A percentile compares a stretch with the other conserved stretches of the same genome.
Conservation (phyloP, 345 rosid species). For the Barbarea vulgaris region DNA sequence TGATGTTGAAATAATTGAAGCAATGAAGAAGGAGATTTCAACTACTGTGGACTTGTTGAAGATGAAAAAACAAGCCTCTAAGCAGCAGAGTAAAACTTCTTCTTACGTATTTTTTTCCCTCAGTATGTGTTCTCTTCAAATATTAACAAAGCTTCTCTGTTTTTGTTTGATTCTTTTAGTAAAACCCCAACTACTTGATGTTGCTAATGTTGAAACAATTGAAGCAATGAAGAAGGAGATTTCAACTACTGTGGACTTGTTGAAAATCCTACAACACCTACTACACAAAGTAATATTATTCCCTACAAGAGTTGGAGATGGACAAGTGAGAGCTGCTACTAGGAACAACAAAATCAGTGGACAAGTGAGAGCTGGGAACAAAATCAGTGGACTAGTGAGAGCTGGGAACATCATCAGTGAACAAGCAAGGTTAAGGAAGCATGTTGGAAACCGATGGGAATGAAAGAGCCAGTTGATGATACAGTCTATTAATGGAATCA, state of each 20-base stretch:
- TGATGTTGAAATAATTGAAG: too few species aligned
- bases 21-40: too few species aligned
- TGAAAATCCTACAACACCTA: not conserved
- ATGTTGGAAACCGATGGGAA: slow-evolving; percentile 7
- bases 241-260: not conserved
- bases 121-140: too few species aligned
- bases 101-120: too few species aligned
- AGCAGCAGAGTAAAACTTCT: too few species aligned
- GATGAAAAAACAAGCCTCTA: too few species aligned
- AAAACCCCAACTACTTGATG: not conserved
- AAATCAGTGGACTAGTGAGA: not conserved
- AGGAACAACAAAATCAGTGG: not conserved
- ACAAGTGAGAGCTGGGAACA: not conserved
- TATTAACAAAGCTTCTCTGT: not conserved
- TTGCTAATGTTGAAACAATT: not conserved
- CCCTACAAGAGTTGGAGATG: not conserved
- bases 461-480: not conserved
- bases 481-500: not conserved
- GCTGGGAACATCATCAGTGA: not conserved
- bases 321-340: not conserved
- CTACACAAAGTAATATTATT: not conserved
- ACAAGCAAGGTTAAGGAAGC: not conserved
- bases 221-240: not conserved
- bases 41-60: too few species aligned
- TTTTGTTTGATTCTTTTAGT: not conserved